phyloP scores from a whole-genome alignment of 257 asterid genomes.

The Orobanche coerulescens region DNA sequence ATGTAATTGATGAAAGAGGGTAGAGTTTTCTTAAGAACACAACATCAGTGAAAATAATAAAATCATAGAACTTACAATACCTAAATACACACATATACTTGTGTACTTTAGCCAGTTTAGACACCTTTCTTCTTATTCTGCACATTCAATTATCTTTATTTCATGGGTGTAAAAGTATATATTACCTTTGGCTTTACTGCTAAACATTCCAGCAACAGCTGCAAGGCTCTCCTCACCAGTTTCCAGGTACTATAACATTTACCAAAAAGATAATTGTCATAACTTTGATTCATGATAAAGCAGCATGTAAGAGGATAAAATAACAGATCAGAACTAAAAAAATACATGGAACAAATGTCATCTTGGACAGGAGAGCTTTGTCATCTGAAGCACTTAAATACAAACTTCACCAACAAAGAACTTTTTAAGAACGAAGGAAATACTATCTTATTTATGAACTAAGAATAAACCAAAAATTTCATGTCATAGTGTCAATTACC shows the following conservation, averaged over 20 bases:
- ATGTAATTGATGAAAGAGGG: not conserved
- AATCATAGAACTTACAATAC: slow-evolving; percentile 15
- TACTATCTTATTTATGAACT: not conserved
- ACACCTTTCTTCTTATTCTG: not conserved
- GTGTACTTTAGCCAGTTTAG: not conserved
- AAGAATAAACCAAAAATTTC: not conserved
- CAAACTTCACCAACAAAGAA: slow-evolving; percentile 16
- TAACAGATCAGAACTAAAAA: not conserved
- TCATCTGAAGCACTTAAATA: slow-evolving; percentile 1
- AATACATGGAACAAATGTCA: not conserved
- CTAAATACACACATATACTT: not conserved
- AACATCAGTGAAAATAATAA: slow-evolving; percentile 7
- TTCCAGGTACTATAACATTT: slow-evolving; percentile 63
- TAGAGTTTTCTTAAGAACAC: not conserved
- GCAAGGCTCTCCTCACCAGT: slow-evolving; percentile 97
- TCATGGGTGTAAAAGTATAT: slow-evolving; percentile 17
- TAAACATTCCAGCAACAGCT: slow-evolving; percentile 99
- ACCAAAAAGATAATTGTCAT: slow-evolving; percentile 17
- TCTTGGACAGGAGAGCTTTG: not conserved
- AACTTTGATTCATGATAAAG: slow-evolving; percentile 7
- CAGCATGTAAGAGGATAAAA: slow-evolving; percentile 9
- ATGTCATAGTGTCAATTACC: not conserved
- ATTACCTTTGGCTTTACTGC: slow-evolving; percentile 95
- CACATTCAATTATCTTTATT: slow-evolving; percentile 6
- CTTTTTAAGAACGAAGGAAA: slow-evolving; percentile 1